Percentiles rank a stretch among this genome's conserved stretches.
phyloP scores from a whole-genome alignment of 2,329 filamentous ascomycete species.

The Aspergillus japonicus region DNA sequence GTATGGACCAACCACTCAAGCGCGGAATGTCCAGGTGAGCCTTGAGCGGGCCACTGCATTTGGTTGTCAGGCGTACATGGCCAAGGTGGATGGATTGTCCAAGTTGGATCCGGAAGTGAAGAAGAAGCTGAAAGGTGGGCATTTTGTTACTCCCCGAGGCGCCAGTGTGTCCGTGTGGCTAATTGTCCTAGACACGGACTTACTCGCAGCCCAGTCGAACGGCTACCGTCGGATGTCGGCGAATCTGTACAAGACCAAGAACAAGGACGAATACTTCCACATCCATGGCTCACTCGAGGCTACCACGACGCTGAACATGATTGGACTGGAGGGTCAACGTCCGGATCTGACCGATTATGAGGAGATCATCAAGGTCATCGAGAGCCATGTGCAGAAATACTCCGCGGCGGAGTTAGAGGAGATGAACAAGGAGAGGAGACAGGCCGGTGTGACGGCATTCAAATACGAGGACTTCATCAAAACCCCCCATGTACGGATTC shows the following conservation, averaged over 20 bases:
- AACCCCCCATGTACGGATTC: constrained; percentile 52
- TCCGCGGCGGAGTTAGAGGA: constrained; percentile 57
- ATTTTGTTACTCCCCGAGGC: too few relatives aligned
- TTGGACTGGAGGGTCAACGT: constrained; percentile 62
- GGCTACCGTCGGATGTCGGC: constrained; percentile 70
- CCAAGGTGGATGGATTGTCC: constrained; percentile 40
- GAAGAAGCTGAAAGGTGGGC: constrained; percentile 39
- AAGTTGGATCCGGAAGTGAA: constrained; percentile 40
- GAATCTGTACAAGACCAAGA: constrained; percentile 68
- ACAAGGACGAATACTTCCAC: constrained; percentile 68
- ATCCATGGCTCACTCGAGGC: constrained; percentile 74
- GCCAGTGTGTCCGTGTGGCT: not conserved
- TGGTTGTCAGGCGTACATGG: constrained; percentile 44
- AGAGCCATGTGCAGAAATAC: constrained; percentile 57
- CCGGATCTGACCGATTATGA: constrained; percentile 62
- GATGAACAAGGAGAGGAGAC: constrained; percentile 55
- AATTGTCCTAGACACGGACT: constrained; percentile 62
- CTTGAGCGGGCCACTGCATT: constrained; percentile 43
- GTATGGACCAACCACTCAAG: constrained; percentile 44
- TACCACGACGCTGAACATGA: constrained; percentile 66
- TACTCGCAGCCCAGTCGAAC: constrained; percentile 68
- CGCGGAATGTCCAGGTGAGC: constrained; percentile 36
- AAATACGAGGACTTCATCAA: constrained; percentile 60
- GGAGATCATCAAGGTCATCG: constrained; percentile 60
- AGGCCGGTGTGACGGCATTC: constrained; percentile 61